Evolutionary conservation across 2,329 filamentous ascomycete species (phyloP), one percentile per base, ranked within the genome.

Genomic region (Aspergillus calidoustus): DNA sequence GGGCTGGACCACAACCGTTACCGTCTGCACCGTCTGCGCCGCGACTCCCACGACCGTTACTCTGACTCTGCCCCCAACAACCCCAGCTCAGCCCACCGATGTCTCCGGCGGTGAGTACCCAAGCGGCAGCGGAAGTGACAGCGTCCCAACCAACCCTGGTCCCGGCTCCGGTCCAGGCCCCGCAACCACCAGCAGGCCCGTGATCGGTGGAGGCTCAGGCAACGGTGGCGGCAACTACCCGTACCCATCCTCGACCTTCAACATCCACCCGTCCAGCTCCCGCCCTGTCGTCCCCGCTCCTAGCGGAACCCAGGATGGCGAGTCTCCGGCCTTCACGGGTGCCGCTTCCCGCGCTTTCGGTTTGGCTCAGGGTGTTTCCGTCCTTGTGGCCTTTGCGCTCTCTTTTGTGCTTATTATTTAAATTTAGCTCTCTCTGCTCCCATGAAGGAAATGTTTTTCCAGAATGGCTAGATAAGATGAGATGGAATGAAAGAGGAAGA

Each of bases 1-100:
- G 52, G 77, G 73, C 49, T 80, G 77, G 73, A 78, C 74, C 11
- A 79, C 78, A 6, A 78, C 74, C 13, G 74, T 78, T 31, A 77
- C 77, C 5, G 71, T 77, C 31, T 79, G 77, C 70, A 74, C 71
- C 7, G 69, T 73, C 13, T 79, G 78, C 61, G 77, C 73, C 11
- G 63, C 72, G 8, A 76, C 69, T 9, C 74, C 77, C 8, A 78
- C 77, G 3, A 77, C 75, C 2, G 76, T 79, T 49, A 75, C 75
- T 30, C 71, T 77, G 31, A 77, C 74, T 31, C 57, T 74, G 30
- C 73, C 72, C 19, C 61, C 62, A 19, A 55, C 65, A 17, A 65
- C 55, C 4, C 49, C 30, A 4, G 30, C 17, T 23, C 52, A 46
- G 13, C 60, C 61, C 7, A 59, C 55, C 4, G 49, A 55, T 23